Percentiles rank a stretch among this genome's conserved stretches.
These are phyloP conservation scores for Coemansia sp. DNA, from an alignment of 192 early-diverging fungal species.

Conservation along the genomic window DNA sequence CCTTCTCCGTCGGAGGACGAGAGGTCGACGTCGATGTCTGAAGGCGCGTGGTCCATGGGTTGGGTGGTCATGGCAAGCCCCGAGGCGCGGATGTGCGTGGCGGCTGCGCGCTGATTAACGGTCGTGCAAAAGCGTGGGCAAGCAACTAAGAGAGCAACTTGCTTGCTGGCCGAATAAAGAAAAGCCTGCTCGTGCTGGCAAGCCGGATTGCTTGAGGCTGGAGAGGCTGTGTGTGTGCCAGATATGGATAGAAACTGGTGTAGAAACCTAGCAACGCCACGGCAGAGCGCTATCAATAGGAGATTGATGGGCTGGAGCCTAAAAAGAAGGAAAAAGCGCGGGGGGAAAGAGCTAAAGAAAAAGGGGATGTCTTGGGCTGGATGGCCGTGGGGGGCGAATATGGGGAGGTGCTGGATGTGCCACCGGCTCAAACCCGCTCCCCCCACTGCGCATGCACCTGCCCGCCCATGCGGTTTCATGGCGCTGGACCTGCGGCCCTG, in stretches of 20 bases:
- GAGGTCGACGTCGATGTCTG: constrained; percentile 53
- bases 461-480: constrained; percentile 15
- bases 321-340: neutral
- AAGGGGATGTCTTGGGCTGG: constrained; percentile 3
- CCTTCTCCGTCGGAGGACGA: constrained; percentile 42
- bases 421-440: constrained; percentile 20
- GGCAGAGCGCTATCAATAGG: constrained; percentile 12
- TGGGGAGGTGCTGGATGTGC: constrained; percentile 11
- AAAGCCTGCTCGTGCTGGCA: no score
- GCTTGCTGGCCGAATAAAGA: neutral
- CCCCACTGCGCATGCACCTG: constrained; percentile 11
- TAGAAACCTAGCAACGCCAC: constrained; percentile 3
- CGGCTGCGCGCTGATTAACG: constrained; percentile 41
- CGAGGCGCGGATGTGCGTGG: constrained; percentile 15
- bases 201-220: neutral
- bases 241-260: neutral
- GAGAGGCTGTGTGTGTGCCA: neutral
- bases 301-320: constrained; percentile 13
- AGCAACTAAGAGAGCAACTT: neutral
- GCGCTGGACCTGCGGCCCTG: constrained; percentile 18
- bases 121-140: constrained; percentile 1
- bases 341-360: constrained; percentile 1
- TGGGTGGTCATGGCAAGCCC: constrained; percentile 47
- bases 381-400: constrained; percentile 4
- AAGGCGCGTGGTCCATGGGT: constrained; percentile 48